phyloP scores from a whole-genome alignment of 2,329 filamentous ascomycete genomes.

The Didymella arachidicola region DNA sequence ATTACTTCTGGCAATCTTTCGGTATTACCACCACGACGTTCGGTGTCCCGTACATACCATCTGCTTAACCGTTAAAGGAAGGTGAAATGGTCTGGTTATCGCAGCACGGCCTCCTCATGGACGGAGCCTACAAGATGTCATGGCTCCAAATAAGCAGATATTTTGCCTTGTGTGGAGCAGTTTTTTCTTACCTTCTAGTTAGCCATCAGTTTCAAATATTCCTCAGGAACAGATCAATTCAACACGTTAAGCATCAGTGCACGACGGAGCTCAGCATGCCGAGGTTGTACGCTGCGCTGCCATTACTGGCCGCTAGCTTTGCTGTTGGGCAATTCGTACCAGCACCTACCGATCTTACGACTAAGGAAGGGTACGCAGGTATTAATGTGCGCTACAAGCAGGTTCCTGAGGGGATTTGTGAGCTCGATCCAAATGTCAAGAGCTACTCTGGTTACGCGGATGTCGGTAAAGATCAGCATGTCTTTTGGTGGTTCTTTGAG shows the following conservation, averaged over 20 bases:
- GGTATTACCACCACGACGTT: slow-evolving; percentile 10
- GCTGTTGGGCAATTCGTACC: slow-evolving; percentile 54
- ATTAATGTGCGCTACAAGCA: slow-evolving; percentile 67
- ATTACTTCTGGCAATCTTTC: neutral
- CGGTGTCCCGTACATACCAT: slow-evolving; percentile 3
- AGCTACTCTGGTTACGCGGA: slow-evolving; percentile 65
- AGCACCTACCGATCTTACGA: slow-evolving; percentile 55
- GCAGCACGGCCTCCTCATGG: slow-evolving; percentile 1
- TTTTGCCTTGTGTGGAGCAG: neutral
- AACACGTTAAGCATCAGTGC: neutral
- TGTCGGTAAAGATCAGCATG: slow-evolving; percentile 60
- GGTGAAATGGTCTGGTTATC: slow-evolving; percentile 20
- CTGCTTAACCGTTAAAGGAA: slow-evolving; percentile 28
- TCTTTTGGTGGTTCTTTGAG: slow-evolving; percentile 67
- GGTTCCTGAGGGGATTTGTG: slow-evolving; percentile 62
- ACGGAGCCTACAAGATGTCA: neutral
- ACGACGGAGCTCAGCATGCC: neutral
- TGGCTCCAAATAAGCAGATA: slow-evolving; percentile 4
- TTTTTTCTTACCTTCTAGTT: neutral
- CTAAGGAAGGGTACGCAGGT: slow-evolving; percentile 55
- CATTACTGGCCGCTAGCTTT: slow-evolving; percentile 32
- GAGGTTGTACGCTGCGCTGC: slow-evolving; percentile 22
- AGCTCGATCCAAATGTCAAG: slow-evolving; percentile 64
- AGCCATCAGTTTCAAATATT: neutral
- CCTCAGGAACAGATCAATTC: neutral